These are phyloP conservation scores for Agroathelia rolfsii DNA, from an alignment of 1,284 basidiomycete species.

Conservation along the genomic window DNA sequence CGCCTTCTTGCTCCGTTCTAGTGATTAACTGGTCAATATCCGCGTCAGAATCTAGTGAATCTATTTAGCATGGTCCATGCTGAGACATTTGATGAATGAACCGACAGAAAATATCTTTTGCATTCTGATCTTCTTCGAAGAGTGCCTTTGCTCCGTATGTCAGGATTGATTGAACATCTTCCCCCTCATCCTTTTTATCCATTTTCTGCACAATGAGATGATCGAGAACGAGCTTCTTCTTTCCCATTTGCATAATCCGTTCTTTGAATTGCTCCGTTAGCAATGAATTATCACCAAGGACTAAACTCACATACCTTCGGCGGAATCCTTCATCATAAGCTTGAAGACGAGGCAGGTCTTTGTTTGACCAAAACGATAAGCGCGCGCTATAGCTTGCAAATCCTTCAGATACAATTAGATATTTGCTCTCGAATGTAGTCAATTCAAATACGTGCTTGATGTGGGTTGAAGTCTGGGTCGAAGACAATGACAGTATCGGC, in stretches of 20 bases:
- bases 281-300: constrained; percentile 4
- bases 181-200: constrained; percentile 68
- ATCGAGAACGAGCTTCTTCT: constrained; percentile 85
- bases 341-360: constrained; percentile 87
- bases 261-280: constrained; percentile 34
- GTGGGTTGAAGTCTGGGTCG: constrained; percentile 93
- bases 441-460: constrained; percentile 46
- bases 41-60: constrained; percentile 57
- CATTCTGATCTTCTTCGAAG: constrained; percentile 49
- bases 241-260: constrained; percentile 78
- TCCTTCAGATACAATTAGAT: constrained; percentile 33
- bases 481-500: constrained; percentile 90
- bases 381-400: constrained; percentile 81
- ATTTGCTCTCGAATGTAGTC: constrained; percentile 16
- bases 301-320: constrained; percentile 55
- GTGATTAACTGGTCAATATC: constrained; percentile 79
- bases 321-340: constrained; percentile 82
- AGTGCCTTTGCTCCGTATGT: constrained; percentile 77
- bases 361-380: constrained; percentile 76
- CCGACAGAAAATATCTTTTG: constrained; percentile 66
- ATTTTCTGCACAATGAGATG: constrained; percentile 92
- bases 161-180: constrained; percentile 72
- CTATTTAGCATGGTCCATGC: constrained; percentile 29
- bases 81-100: constrained; percentile 6
- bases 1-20: constrained; percentile 69